Base-by-base conservation (phyloP, 257 asterid genomes). In the Linderniella brevidens region DNA sequence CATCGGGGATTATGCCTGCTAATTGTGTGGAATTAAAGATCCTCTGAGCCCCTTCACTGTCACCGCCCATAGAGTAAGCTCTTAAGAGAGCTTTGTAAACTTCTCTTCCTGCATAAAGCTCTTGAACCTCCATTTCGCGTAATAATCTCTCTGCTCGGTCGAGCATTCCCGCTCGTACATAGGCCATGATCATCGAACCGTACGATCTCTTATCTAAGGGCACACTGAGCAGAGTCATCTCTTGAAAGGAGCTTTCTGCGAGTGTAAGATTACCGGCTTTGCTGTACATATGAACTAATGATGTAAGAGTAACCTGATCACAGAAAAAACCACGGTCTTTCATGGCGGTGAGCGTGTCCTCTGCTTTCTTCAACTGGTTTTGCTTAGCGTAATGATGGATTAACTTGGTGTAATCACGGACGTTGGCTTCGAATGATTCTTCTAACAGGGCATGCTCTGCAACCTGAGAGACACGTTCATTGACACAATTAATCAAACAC, bases 121-220 rank as follows among this genome's bases (percentile, higher is more conserved):
- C 84, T 66, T 58, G 72, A 14, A 67, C 72, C 50, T 78, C 92
- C 90, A 80, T 78, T 71, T 80, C 97, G 55, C 41, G 63, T 0
- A 88, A 60, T 67, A 84, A 37, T 13, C 29, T 50, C 62, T 88
- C 95, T 12, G 70, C 95, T 15, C 51, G 19, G 18, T 61, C 35
- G 19, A 72, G 75, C 70, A 55, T 69, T 49, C 76, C 90, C 8
- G 82, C 94, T 58, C 98, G 71, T 17, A 80, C 61, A 13, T 84
- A 76, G 50, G 98, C 94, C 98, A 88, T 88, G 60, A 80, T 57
- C 66, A 88, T 84, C 9, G 98, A 74, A 36, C 98, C 95, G 8
- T 84, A 88, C 1, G 98, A 84, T 60, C 92, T 72, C 55, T 54
- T 70, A 58, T 88, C 98, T 38, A 88, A 61, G 3, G 66, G 68